A percentile compares a stretch with the other conserved stretches of the same genome.
phyloP scores from a whole-genome alignment of 257 asterid species.

The Dorcoceras hygrometricum region DNA sequence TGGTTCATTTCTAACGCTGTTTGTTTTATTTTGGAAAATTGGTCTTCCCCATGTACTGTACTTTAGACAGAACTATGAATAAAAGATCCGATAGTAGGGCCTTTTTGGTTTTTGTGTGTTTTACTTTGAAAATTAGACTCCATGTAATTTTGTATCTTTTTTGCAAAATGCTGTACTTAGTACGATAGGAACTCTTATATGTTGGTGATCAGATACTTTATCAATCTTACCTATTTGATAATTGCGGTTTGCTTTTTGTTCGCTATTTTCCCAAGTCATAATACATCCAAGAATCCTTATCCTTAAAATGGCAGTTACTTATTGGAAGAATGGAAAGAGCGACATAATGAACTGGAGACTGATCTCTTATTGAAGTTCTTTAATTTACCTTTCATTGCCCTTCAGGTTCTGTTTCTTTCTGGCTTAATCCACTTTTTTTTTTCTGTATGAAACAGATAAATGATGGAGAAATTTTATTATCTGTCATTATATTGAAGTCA shows the following conservation, averaged over 20 bases:
- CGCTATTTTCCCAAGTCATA: constrained; percentile 17
- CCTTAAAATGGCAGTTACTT: constrained; percentile 59
- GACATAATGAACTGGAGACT: constrained; percentile 34
- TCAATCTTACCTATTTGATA: background rate
- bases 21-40: no score
- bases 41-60: background rate
- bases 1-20: no score
- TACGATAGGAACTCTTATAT: background rate
- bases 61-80: no score
- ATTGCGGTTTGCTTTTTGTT: constrained; percentile 13
- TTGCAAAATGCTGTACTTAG: no score
- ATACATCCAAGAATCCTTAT: constrained; percentile 21
- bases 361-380: constrained; percentile 45
- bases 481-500: background rate
- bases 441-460: background rate
- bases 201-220: constrained; percentile 16
- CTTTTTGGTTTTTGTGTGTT: no score
- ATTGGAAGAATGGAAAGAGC: constrained; percentile 80
- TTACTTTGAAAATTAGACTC: no score
- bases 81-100: no score
- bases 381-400: constrained; percentile 46
- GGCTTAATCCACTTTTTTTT: background rate
- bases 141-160: no score
- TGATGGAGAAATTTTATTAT: constrained; percentile 12
- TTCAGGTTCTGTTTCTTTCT: constrained; percentile 48